Evolutionary conservation across 2,329 filamentous ascomycete species (phyloP).

Genomic region (Hirsutella minnesotensis): DNA sequence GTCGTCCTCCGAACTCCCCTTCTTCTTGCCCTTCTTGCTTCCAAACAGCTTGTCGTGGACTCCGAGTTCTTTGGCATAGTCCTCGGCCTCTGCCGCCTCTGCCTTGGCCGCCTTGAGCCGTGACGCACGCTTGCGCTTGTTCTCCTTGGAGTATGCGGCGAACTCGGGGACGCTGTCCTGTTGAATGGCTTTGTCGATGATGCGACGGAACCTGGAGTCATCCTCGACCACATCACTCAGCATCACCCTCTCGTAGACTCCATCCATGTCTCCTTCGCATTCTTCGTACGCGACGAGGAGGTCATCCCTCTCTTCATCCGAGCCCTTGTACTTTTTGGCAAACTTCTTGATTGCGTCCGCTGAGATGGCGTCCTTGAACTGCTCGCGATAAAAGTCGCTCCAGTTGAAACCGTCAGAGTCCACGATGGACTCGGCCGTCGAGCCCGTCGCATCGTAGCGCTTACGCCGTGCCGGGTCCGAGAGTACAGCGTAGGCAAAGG

Average conservation of each 20-base stretch:
- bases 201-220: conserved; percentile 69
- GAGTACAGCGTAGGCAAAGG: conserved; percentile 87
- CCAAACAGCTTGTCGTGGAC: conserved; percentile 59
- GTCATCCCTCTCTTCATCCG: conserved; percentile 73
- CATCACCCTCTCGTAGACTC: conserved; percentile 74
- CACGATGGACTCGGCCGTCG: conserved; percentile 70
- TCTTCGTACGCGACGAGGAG: conserved; percentile 65
- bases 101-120: conserved; percentile 50
- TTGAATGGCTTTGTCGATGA: conserved; percentile 73
- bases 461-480: conserved; percentile 70
- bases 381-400: conserved; percentile 77
- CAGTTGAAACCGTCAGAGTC: conserved; percentile 79
- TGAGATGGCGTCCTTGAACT: conserved; percentile 68
- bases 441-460: conserved; percentile 84
- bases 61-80: conserved; percentile 63
- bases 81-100: conserved; percentile 62
- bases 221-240: conserved; percentile 74
- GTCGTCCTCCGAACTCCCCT: conserved; percentile 33
- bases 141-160: conserved; percentile 61
- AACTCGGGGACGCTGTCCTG: conserved; percentile 55
- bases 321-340: conserved; percentile 67
- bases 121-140: conserved; percentile 47
- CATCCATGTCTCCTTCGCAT: conserved; percentile 62
- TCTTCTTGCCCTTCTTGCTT: conserved; percentile 33
- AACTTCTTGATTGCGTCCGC: conserved; percentile 65